Percentiles rank a stretch among this genome's conserved stretches.
Evolutionary conservation across 164 flowering plant species (phyloP).

Genomic region (Stephania cephalantha): DNA sequence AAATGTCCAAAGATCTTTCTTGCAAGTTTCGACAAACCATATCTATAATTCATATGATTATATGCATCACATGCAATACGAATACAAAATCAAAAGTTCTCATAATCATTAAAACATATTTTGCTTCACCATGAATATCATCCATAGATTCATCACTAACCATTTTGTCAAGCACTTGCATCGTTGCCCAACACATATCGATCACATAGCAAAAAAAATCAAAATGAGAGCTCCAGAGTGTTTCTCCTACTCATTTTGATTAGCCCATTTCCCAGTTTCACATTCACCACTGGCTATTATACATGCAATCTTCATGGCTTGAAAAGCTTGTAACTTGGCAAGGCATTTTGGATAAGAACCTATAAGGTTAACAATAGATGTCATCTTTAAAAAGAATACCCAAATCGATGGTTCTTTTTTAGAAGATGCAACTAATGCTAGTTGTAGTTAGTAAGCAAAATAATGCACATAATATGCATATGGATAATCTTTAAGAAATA

Average conservation of each 20-base stretch:
- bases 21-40: not conserved
- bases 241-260: not conserved
- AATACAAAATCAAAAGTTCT: not conserved
- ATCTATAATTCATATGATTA: not conserved
- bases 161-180: not conserved
- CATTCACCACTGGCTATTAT: not conserved
- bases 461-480: no score
- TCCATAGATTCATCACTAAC: not conserved
- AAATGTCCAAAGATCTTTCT: not conserved
- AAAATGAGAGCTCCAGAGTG: constrained; percentile 3
- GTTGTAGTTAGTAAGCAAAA: not conserved
- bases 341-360: not conserved
- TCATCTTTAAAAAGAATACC: not conserved
- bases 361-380: not conserved
- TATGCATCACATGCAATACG: not conserved
- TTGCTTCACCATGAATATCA: not conserved
- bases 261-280: not conserved
- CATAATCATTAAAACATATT: no score
- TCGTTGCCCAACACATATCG: not conserved
- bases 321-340: no score
- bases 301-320: no score
- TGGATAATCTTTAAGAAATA: no score
- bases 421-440: constrained; percentile 1
- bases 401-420: not conserved
- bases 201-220: not conserved